Percentiles rank a stretch among this genome's conserved stretches.
Evolutionary conservation across 2,329 filamentous ascomycete genomes (phyloP).

Genomic region (Calonectria pteridis): DNA sequence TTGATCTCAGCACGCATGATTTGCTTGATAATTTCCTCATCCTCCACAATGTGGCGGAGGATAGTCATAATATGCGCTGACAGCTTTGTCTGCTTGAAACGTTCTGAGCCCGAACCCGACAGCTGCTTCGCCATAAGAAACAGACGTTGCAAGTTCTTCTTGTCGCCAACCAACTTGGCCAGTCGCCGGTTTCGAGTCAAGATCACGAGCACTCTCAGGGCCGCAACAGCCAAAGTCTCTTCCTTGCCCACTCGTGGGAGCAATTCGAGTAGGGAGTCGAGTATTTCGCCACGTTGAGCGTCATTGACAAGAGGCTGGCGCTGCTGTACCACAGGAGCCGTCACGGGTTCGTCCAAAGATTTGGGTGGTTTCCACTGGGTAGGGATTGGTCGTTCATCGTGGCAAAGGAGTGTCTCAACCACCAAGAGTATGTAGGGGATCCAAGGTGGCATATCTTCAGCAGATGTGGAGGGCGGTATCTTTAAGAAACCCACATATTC

Average conservation of each 20-base stretch:
- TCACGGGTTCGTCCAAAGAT: conserved; percentile 61
- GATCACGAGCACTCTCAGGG: conserved; percentile 87
- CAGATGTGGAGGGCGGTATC: conserved; percentile 72
- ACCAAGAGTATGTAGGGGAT: conserved; percentile 91
- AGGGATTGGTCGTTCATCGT: conserved; percentile 84
- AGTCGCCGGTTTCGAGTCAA: conserved; percentile 83
- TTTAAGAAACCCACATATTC: conserved; percentile 85
- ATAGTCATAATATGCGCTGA: conserved; percentile 82
- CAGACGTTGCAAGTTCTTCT: conserved; percentile 87
- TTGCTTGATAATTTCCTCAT: conserved; percentile 89
- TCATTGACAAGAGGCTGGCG: conserved; percentile 67
- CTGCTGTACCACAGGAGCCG: conserved; percentile 70
- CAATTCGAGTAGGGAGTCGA: conserved; percentile 84
- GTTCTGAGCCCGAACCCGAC: conserved; percentile 80
- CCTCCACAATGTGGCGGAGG: conserved; percentile 92
- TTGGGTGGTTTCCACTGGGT: conserved; percentile 76
- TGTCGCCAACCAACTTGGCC: conserved; percentile 83
- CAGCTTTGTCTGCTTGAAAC: conserved; percentile 70
- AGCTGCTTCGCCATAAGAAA: conserved; percentile 98
- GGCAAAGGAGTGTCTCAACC: conserved; percentile 88
- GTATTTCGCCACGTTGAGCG: conserved; percentile 77
- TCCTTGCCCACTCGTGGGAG: conserved; percentile 91
- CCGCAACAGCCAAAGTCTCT: conserved; percentile 83
- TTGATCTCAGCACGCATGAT: conserved; percentile 93
- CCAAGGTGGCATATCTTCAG: conserved; percentile 90